Percentiles rank a stretch among this genome's conserved stretches.
Evolutionary conservation across 208 protist genomes (phyloP).

Genomic region (Trypanosomatidae sp.): DNA sequence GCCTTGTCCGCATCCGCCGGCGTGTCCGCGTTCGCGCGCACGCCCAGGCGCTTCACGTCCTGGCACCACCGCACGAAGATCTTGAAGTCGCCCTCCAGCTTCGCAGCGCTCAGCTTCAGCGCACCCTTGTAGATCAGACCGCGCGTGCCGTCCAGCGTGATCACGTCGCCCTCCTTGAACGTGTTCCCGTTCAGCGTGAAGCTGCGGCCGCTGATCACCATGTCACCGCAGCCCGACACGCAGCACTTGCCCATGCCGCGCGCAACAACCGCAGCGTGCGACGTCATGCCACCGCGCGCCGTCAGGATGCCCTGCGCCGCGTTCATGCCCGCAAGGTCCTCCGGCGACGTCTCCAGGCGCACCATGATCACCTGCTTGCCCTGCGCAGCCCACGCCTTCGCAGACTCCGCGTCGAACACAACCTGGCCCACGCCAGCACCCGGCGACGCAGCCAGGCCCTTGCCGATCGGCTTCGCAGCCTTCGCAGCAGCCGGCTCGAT

Average conservation of each 20-base stretch:
- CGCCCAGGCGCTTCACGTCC: slow-evolving; percentile 73
- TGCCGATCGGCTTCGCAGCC: slow-evolving; percentile 69
- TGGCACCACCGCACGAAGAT: slow-evolving; percentile 81
- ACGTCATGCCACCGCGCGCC: slow-evolving; percentile 94
- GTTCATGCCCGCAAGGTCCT: slow-evolving; percentile 94
- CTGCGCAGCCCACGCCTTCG: slow-evolving; percentile 48
- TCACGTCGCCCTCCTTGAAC: slow-evolving; percentile 83
- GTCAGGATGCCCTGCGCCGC: slow-evolving; percentile 91
- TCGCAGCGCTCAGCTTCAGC: slow-evolving; percentile 59
- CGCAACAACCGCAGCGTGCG: slow-evolving; percentile 96
- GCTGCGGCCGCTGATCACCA: slow-evolving; percentile 66
- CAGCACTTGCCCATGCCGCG: slow-evolving; percentile 96
- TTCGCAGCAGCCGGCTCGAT: slow-evolving; percentile 71
- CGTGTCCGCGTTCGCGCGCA: slow-evolving; percentile 94
- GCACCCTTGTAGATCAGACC: slow-evolving; percentile 88
- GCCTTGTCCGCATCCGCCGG: slow-evolving; percentile 77
- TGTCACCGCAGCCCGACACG: slow-evolving; percentile 84
- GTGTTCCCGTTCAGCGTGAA: slow-evolving; percentile 59
- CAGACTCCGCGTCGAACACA: slow-evolving; percentile 86
- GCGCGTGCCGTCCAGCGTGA: slow-evolving; percentile 89
- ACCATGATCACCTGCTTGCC: slow-evolving; percentile 92
- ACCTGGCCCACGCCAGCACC: slow-evolving; percentile 91
- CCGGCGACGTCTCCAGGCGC: slow-evolving; percentile 93
- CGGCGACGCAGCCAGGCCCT: slow-evolving; percentile 93
- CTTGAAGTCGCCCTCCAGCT: slow-evolving; percentile 77